Evolutionary conservation across 2,329 filamentous ascomycete species (phyloP).

Genomic region (Ascocoryne sarcoides): DNA sequence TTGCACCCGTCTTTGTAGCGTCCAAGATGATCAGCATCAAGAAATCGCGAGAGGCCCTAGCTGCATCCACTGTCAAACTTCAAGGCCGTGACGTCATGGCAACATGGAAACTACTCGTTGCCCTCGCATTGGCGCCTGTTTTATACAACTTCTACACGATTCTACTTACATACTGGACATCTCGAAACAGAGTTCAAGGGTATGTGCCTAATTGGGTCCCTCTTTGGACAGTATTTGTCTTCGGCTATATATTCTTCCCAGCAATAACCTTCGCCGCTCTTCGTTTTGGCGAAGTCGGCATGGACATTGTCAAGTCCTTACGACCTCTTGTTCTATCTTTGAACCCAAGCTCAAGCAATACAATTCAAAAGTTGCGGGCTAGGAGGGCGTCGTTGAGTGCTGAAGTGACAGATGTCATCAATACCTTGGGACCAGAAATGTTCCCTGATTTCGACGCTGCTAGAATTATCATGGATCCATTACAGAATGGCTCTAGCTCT

Average conservation of each 20-base stretch:
- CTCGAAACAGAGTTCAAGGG: conserved; percentile 75
- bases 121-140: conserved; percentile 58
- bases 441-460: conserved; percentile 89
- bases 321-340: conserved; percentile 79
- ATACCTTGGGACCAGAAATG: conserved; percentile 88
- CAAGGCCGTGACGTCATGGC: conserved; percentile 84
- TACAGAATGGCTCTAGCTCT: conserved; percentile 21
- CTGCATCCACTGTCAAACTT: conserved; percentile 80
- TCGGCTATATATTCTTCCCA: conserved; percentile 74
- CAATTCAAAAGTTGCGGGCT: conserved; percentile 67
- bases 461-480: conserved; percentile 55
- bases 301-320: conserved; percentile 96
- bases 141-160: conserved; percentile 77
- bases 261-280: conserved; percentile 86
- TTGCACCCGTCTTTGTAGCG: conserved; percentile 78
- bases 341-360: conserved; percentile 75
- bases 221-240: conserved; percentile 65
- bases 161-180: conserved; percentile 66
- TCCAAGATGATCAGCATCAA: conserved; percentile 73
- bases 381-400: conserved; percentile 65
- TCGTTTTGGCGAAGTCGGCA: conserved; percentile 93
- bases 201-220: conserved; percentile 72
- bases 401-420: conserved; percentile 86
- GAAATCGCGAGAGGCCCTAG: conserved; percentile 76
- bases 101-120: conserved; percentile 68